Conservation (phyloP, 169 alveolate genomes). For the Neospora caninum region DNA sequence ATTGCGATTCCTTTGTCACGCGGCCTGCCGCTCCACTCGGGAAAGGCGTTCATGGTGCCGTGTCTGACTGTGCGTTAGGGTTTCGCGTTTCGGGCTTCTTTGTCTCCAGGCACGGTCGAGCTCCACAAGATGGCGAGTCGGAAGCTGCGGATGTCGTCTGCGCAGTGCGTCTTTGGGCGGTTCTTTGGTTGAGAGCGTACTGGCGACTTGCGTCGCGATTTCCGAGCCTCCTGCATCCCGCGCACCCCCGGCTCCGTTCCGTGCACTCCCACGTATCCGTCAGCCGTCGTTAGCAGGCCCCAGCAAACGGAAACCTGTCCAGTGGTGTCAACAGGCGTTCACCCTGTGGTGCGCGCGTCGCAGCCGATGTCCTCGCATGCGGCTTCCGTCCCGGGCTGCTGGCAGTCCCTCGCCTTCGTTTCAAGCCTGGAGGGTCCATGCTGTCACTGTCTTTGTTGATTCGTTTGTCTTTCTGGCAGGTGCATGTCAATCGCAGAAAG, state of each 20-base stretch:
- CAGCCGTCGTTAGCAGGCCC: not conserved
- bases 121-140: constrained; percentile 78
- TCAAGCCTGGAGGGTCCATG: too few relatives aligned
- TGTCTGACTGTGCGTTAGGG: too few relatives aligned
- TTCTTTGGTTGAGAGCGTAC: not conserved
- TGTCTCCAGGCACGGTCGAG: constrained; percentile 81
- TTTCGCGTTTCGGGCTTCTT: not conserved
- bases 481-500: constrained; percentile 97
- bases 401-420: too few relatives aligned
- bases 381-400: too few relatives aligned
- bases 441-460: too few relatives aligned
- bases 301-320: too few relatives aligned
- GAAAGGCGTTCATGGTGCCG: too few relatives aligned
- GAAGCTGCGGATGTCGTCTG: constrained; percentile 75
- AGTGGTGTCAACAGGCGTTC: too few relatives aligned
- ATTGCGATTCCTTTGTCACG: too few relatives aligned
- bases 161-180: constrained; percentile 49
- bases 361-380: too few relatives aligned
- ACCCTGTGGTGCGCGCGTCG: too few relatives aligned
- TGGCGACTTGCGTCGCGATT: not conserved
- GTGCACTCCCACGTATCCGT: not conserved
- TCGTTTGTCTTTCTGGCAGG: constrained; percentile 31
- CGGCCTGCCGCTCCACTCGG: too few relatives aligned
- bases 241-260: not conserved
- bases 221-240: not conserved